Base-by-base conservation (phyloP, 495 filamentous ascomycete genomes). In the Lichenothelia convexa region DNA sequence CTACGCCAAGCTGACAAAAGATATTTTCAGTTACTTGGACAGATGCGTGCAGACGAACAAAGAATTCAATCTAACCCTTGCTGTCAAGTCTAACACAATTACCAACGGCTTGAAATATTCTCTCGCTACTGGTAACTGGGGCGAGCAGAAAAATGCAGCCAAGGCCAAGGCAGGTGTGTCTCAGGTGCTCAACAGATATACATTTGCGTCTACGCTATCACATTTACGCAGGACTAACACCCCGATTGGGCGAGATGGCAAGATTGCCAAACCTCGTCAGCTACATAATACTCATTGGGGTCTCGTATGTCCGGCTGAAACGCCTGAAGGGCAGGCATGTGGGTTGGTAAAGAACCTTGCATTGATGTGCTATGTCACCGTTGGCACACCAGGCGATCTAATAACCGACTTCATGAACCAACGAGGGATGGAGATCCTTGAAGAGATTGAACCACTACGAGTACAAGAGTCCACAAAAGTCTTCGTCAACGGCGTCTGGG, bases 151-250 rank as follows among this genome's bases (percentile, higher is more conserved):
- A 55, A 82, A 91, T 53, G 95, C 95, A 62, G 82, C 83, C 56
- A 99, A 95, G 89, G 86, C 93, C 50, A 70, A 89, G 55, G 89
- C 89, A 16, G 89, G 89, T 47, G 85, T 99, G 7, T 93, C 89
- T 2, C 89, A 99, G 55, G 85, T 99, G 37, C 64, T 99, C 13
- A 94, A 86, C 60, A 73, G 89, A 30, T 61, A 95, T 31, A 94
- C 85, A 54, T 99, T 93, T 50, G 93, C 95, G 59, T 81, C 79
- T 45, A 91, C 91, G 8, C 68, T 99, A n/a, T 91, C 91, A 38
- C 95, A 95, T 91, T 95, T 99, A 91, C 95, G 91, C 8, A 74
- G 89, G 47, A 95, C 95, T 46, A 86, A 75, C 60, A 91, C 80
- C 69, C 89, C 95, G 61, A 95, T 99, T 51, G 89, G 95, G 52